A percentile compares a stretch with the other conserved stretches of the same genome.
These are phyloP conservation scores for Cyberlindnera bimundalis DNA, from an alignment of 805 yeast species.

Conservation along the genomic window DNA sequence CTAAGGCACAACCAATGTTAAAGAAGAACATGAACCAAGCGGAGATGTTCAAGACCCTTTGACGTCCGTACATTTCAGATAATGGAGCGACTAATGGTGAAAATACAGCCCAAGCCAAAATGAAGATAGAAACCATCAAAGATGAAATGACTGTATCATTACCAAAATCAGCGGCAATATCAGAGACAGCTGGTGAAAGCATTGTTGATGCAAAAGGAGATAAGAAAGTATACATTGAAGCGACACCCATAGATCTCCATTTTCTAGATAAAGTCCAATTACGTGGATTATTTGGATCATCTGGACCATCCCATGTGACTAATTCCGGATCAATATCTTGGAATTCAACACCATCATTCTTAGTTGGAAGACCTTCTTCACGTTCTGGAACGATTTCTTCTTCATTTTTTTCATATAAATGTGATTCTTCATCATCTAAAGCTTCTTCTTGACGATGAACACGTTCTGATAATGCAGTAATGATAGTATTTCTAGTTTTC, in stretches of 20 bases:
- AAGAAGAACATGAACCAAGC: conserved; percentile 46
- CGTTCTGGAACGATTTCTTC: conserved; percentile 14
- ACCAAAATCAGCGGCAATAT: conserved; percentile 43
- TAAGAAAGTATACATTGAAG: conserved; percentile 51
- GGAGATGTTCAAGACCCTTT: conserved; percentile 46
- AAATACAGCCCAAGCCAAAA: conserved; percentile 62
- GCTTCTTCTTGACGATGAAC: conserved; percentile 10
- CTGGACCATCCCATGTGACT: conserved; percentile 62
- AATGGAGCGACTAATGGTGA: conserved; percentile 62
- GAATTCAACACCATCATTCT: conserved; percentile 50
- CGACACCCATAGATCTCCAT: conserved; percentile 41
- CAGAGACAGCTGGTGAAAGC: conserved; percentile 55
- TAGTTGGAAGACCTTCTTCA: conserved; percentile 30
- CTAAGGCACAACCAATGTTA: conserved; percentile 57
- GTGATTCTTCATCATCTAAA: conserved; percentile 8
- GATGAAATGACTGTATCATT: conserved; percentile 40
- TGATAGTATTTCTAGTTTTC: conserved; percentile 42
- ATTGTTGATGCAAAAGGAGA: conserved; percentile 64
- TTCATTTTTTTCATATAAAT: not conserved
- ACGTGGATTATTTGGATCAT: conserved; percentile 61
- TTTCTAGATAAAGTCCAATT: conserved; percentile 51
- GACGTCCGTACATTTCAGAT: conserved; percentile 57
- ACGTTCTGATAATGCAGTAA: conserved; percentile 31
- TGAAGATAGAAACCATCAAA: conserved; percentile 53
- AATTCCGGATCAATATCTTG: conserved; percentile 57